Percentiles rank a stretch among this genome's conserved stretches.
Evolutionary conservation across 2,329 filamentous ascomycete genomes (phyloP).

Genomic region (Penicillium sp.): DNA sequence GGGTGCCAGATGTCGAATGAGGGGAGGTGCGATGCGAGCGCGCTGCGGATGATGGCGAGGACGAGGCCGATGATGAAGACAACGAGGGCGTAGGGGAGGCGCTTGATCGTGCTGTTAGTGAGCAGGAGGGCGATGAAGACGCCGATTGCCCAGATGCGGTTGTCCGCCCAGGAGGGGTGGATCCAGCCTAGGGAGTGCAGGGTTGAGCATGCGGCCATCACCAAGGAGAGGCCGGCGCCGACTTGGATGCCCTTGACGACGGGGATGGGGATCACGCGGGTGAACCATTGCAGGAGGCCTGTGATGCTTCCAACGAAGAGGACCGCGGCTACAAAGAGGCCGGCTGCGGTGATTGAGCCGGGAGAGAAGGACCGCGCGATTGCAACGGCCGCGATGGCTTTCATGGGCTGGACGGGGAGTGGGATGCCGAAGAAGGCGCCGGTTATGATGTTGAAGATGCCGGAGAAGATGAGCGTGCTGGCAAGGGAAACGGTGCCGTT

Average conservation of each 20-base stretch:
- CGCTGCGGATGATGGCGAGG: constrained; percentile 60
- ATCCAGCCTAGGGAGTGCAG: constrained; percentile 74
- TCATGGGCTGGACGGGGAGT: constrained; percentile 87
- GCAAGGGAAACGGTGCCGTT: constrained; percentile 80
- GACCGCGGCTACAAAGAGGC: constrained; percentile 74
- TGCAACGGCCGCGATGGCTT: constrained; percentile 90
- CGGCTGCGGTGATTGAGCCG: constrained; percentile 78
- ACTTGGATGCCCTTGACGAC: constrained; percentile 96
- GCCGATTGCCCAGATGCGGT: constrained; percentile 74
- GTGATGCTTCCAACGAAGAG: constrained; percentile 80
- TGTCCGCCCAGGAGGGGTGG: constrained; percentile 71
- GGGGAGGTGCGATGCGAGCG: constrained; percentile 49
- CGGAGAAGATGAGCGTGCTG: constrained; percentile 85
- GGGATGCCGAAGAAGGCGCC: constrained; percentile 85
- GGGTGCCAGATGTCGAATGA: constrained; percentile 67
- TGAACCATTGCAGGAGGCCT: constrained; percentile 76
- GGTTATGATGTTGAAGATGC: constrained; percentile 82
- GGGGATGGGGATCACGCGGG: constrained; percentile 76
- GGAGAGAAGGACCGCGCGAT: constrained; percentile 71
- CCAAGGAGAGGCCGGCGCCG: constrained; percentile 82
- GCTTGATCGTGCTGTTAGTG: constrained; percentile 65
- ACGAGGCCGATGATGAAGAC: constrained; percentile 72
- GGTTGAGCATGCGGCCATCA: constrained; percentile 74
- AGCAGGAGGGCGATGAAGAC: constrained; percentile 74
- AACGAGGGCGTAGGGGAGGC: constrained; percentile 76